Evolutionary conservation across 2,329 filamentous ascomycete species (phyloP).

Genomic region (Ophiocordyceps camponoti-floridani): DNA sequence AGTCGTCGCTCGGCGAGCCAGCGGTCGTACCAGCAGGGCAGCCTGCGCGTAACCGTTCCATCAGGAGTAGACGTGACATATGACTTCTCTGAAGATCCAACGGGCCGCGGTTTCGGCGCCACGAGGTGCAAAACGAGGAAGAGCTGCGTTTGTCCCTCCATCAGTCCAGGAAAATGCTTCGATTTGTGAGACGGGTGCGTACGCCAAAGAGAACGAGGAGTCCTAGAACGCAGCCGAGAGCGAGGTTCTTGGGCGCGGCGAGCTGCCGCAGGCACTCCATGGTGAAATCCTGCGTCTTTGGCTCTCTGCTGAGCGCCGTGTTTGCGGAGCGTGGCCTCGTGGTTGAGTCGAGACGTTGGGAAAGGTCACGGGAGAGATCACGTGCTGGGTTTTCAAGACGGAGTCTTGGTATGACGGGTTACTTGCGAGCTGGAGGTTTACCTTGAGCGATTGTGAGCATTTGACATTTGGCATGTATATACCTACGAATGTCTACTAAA

Average conservation of each 20-base stretch:
- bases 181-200: background rate
- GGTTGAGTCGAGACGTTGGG: too few species aligned
- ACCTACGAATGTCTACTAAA: too few species aligned
- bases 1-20: slow-evolving; percentile 44
- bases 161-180: background rate
- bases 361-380: too few species aligned
- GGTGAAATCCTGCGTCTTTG: too few species aligned
- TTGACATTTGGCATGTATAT: too few species aligned
- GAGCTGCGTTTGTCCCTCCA: slow-evolving; percentile 15
- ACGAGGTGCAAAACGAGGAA: slow-evolving; percentile 54
- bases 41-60: slow-evolving; percentile 16
- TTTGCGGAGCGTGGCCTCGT: too few species aligned
- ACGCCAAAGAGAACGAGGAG: slow-evolving; percentile 3
- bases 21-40: slow-evolving; percentile 80
- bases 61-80: slow-evolving; percentile 60
- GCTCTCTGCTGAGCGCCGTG: too few species aligned
- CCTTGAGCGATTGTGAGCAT: background rate
- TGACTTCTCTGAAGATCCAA: slow-evolving; percentile 63
- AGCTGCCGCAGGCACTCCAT: too few species aligned
- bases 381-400: too few species aligned
- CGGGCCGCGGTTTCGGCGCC: slow-evolving; percentile 62
- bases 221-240: slow-evolving; percentile 17
- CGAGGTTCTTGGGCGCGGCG: slow-evolving; percentile 16
- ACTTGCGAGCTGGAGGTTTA: background rate
- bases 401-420: too few species aligned